phyloP scores from a whole-genome alignment of 352 stramenopile species.

The Paralagenidium karlingii region DNA sequence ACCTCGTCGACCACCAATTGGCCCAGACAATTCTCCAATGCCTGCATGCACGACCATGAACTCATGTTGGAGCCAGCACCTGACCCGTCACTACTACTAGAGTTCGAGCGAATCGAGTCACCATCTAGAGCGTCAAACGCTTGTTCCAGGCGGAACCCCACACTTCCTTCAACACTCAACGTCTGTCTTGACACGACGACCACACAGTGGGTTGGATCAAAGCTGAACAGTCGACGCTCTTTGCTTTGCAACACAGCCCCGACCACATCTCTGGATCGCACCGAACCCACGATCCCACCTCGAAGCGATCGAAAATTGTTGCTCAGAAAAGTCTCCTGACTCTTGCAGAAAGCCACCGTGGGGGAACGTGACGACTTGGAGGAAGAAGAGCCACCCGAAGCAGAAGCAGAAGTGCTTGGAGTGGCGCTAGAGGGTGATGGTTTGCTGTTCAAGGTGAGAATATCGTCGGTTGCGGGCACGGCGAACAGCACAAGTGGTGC shows the following conservation, averaged over 20 bases:
- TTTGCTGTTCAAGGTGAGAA: too few relatives aligned
- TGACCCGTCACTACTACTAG: too few relatives aligned
- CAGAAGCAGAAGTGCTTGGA: constrained; percentile 14
- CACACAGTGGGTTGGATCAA: constrained; percentile 56
- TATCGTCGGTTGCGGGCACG: constrained; percentile 33
- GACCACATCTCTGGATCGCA: constrained; percentile 41
- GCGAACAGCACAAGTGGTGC: constrained; percentile 53
- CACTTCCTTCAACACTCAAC: constrained; percentile 11
- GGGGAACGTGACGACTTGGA: constrained; percentile 22
- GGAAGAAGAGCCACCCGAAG: constrained; percentile 5
- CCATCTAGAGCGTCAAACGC: constrained; percentile 28
- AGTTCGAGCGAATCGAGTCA: too few relatives aligned
- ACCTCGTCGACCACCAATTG: constrained; percentile 41
- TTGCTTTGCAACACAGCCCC: constrained; percentile 39
- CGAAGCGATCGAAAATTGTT: constrained; percentile 40
- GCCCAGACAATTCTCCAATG: constrained; percentile 20
- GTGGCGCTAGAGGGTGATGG: too few relatives aligned
- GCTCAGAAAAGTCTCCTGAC: constrained; percentile 35
- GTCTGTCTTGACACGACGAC: constrained; percentile 33
- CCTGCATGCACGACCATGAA: constrained; percentile 7
- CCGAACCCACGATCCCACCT: constrained; percentile 28
- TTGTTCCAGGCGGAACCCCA: constrained; percentile 21
- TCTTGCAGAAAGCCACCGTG: constrained; percentile 40
- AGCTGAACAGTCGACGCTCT: constrained; percentile 47
- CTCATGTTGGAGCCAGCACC: constrained; percentile 9